Percentiles rank a stretch among this genome's conserved stretches.
Conservation (phyloP, 106 monocot species). For the Dioscorea zingiberensis region DNA sequence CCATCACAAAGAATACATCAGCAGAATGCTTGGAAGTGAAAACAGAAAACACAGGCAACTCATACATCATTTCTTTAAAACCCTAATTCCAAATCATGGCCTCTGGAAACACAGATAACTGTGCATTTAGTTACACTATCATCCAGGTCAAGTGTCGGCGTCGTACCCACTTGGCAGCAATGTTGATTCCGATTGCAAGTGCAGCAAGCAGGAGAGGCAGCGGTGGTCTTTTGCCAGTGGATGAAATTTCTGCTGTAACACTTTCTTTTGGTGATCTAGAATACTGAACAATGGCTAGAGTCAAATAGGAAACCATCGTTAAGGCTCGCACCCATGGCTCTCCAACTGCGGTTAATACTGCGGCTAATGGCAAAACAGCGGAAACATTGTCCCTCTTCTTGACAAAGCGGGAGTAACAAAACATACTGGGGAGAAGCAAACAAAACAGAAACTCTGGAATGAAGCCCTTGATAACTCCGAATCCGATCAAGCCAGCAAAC, state of each 20-base stretch:
- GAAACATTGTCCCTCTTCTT: constrained; percentile 44
- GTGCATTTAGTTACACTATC: constrained; percentile 31
- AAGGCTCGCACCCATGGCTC: constrained; percentile 68
- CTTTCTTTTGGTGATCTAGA: constrained; percentile 24
- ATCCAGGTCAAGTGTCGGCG: constrained; percentile 80
- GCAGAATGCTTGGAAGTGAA: no score
- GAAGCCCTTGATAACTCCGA: constrained; percentile 38
- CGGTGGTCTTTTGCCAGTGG: constrained; percentile 22
- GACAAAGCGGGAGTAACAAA: constrained; percentile 44
- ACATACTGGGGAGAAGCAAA: constrained; percentile 27
- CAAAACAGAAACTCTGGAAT: constrained; percentile 48
- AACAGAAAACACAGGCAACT: no score
- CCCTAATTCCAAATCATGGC: no score
- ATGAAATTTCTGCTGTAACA: neutral
- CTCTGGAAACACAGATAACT: no score
- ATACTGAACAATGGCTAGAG: constrained; percentile 56
- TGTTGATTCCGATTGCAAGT: constrained; percentile 55
- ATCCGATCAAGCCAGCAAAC: constrained; percentile 44
- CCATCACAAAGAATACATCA: no score
- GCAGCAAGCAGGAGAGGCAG: constrained; percentile 47
- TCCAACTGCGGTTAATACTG: constrained; percentile 51
- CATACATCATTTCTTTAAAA: no score
- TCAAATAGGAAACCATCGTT: constrained; percentile 38
- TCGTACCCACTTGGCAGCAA: constrained; percentile 65
- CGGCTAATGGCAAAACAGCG: constrained; percentile 53